phyloP scores from a whole-genome alignment of 2,329 filamentous ascomycete species.

The Aspergillus neoniger region DNA sequence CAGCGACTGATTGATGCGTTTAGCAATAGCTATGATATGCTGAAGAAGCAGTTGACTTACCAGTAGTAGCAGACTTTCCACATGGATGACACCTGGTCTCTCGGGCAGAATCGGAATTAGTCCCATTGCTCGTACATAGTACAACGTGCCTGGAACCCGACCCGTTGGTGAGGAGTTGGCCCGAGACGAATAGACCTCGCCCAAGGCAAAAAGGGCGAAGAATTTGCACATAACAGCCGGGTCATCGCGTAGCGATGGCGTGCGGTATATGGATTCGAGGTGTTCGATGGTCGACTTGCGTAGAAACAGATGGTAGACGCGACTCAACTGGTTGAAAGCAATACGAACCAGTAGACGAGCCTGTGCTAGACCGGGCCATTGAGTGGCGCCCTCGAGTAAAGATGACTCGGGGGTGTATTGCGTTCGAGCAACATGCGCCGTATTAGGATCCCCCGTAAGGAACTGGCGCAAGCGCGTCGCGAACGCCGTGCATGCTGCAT shows the following conservation, averaged over 20 bases:
- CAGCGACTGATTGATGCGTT: slow-evolving; percentile 18
- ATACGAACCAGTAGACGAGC: slow-evolving; percentile 34
- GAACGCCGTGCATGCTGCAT: slow-evolving; percentile 38
- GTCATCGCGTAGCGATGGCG: slow-evolving; percentile 22
- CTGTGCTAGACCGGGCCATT: slow-evolving; percentile 32
- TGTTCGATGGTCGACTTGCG: slow-evolving; percentile 37
- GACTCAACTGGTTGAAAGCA: slow-evolving; percentile 33
- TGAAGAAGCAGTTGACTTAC: slow-evolving; percentile 20
- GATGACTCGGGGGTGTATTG: slow-evolving; percentile 28
- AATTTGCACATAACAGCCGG: slow-evolving; percentile 42
- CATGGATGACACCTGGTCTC: slow-evolving; percentile 42
- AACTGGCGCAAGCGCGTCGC: slow-evolving; percentile 35
- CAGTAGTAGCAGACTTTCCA: slow-evolving; percentile 42
- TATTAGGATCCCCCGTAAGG: slow-evolving; percentile 24
- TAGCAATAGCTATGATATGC: neutral
- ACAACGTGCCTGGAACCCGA: slow-evolving; percentile 42
- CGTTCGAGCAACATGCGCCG: slow-evolving; percentile 26
- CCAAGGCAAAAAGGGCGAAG: slow-evolving; percentile 45
- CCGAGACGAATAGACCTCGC: slow-evolving; percentile 43
- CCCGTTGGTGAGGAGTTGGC: slow-evolving; percentile 21
- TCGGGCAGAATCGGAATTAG: slow-evolving; percentile 43
- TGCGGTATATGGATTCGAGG: slow-evolving; percentile 35
- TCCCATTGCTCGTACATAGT: slow-evolving; percentile 41
- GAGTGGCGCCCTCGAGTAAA: slow-evolving; percentile 16
- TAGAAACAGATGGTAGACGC: slow-evolving; percentile 33